These are phyloP conservation scores for Rhizoclosmatium sp. DNA, from an alignment of 192 early-diverging fungal species.

Conservation along the genomic window DNA sequence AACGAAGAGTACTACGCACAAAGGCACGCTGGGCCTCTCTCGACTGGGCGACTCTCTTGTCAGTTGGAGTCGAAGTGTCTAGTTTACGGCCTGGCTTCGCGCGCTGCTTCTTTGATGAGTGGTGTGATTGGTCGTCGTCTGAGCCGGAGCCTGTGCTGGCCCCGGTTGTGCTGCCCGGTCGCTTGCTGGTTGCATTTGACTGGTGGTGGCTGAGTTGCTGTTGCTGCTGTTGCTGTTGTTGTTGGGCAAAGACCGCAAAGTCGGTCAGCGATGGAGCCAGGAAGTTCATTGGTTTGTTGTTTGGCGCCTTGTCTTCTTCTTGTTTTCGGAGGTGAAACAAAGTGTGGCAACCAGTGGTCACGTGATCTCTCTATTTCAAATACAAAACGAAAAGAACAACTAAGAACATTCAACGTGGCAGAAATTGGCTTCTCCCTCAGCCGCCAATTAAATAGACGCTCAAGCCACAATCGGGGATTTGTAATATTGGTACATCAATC, in stretches of 20 bases:
- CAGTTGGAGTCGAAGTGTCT: conserved; percentile 47
- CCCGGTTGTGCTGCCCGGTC: neutral
- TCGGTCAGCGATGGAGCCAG: neutral
- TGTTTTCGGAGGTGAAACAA: neutral
- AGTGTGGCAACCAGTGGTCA: neutral
- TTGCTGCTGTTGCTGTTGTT: neutral
- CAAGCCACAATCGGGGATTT: too few species aligned
- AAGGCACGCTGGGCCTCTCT: conserved; percentile 57
- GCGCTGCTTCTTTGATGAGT: conserved; percentile 19
- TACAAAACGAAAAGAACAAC: neutral
- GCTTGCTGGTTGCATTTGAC: neutral
- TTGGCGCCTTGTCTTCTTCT: too few species aligned
- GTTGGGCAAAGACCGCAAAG: neutral
- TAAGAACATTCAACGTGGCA: neutral
- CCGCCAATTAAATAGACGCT: too few species aligned
- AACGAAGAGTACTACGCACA: neutral
- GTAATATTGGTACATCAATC: too few species aligned
- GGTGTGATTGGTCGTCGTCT: neutral
- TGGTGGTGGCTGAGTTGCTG: neutral
- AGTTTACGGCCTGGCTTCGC: conserved; percentile 46
- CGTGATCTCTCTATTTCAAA: neutral
- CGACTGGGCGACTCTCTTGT: conserved; percentile 59
- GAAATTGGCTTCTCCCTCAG: neutral
- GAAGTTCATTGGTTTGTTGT: neutral
- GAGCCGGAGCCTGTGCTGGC: neutral